These are phyloP conservation scores for Aspergillus pseudonomiae DNA, from an alignment of 2,329 filamentous ascomycete genomes.

Conservation along the genomic window DNA sequence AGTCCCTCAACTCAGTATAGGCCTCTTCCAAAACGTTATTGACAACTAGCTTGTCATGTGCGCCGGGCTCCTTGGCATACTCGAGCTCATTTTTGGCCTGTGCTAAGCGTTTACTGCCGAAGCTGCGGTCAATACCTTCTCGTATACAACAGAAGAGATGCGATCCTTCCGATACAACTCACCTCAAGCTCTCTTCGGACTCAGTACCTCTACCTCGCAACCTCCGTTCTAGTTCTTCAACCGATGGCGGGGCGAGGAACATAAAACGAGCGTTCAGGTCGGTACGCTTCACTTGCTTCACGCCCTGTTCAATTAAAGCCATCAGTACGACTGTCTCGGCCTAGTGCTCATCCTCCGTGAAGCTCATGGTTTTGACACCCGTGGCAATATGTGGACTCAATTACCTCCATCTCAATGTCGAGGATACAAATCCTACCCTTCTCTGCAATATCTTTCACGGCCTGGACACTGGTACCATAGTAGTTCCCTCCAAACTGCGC, in stretches of 20 bases:
- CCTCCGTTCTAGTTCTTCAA: slow-evolving; percentile 73
- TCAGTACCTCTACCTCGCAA: slow-evolving; percentile 79
- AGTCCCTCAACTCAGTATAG: slow-evolving; percentile 57
- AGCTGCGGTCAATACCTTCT: neutral
- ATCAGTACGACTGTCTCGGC: slow-evolving; percentile 7
- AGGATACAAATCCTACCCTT: slow-evolving; percentile 77
- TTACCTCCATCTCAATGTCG: slow-evolving; percentile 94
- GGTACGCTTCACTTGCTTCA: slow-evolving; percentile 86
- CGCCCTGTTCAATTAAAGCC: slow-evolving; percentile 58
- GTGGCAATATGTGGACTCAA: neutral
- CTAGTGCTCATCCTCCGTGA: neutral
- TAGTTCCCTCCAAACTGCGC: slow-evolving; percentile 83
- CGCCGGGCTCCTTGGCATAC: slow-evolving; percentile 68
- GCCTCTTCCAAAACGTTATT: slow-evolving; percentile 67
- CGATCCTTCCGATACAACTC: neutral
- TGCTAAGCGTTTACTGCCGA: slow-evolving; percentile 59
- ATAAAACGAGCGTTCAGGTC: slow-evolving; percentile 76
- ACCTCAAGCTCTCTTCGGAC: slow-evolving; percentile 66
- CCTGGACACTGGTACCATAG: slow-evolving; percentile 82
- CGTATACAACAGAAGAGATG: neutral
- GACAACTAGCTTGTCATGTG: slow-evolving; percentile 66
- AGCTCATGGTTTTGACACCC: neutral
- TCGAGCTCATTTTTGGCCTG: slow-evolving; percentile 77
- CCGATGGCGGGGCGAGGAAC: slow-evolving; percentile 79
- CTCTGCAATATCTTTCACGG: slow-evolving; percentile 73